Conservation (phyloP, 345 rosid species). For the Eucalyptus marginata region DNA sequence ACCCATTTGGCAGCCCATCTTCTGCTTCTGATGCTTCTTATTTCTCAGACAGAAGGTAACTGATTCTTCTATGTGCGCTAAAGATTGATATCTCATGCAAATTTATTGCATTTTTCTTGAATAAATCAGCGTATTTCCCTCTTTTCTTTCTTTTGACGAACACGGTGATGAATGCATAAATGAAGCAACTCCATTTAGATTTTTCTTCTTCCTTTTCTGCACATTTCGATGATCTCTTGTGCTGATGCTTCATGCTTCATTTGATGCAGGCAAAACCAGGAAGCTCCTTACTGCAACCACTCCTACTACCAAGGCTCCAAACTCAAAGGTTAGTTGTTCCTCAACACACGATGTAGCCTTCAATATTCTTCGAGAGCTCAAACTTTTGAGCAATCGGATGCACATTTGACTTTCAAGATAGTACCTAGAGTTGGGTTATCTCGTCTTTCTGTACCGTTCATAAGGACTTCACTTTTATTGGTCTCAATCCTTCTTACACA, state of each 20-base stretch:
- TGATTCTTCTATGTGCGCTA: background rate
- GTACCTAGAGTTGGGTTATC: background rate
- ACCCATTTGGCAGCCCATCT: background rate
- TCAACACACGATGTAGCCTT: background rate
- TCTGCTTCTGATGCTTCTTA: background rate
- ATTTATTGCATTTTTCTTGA: background rate
- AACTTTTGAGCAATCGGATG: background rate
- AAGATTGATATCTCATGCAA: background rate
- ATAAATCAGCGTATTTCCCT: background rate
- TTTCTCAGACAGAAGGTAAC: constrained; percentile 5
- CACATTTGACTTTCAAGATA: background rate
- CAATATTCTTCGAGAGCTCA: background rate
- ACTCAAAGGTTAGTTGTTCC: constrained; percentile 10
- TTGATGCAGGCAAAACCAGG: constrained; percentile 14
- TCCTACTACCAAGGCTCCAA: background rate
- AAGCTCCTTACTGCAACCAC: constrained; percentile 9
- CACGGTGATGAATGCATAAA: background rate
- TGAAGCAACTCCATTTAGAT: background rate
- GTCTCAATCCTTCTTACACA: background rate
- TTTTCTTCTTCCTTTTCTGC: background rate
- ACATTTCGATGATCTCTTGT: background rate
- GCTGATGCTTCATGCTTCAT: background rate
- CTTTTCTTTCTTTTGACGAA: background rate
- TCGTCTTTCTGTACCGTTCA: background rate
- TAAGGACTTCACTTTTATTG: background rate